Evolutionary conservation across 139 green algal genomes (phyloP), one percentile per base, ranked within the genome.

Genomic region (Haematococcus lacustris): DNA sequence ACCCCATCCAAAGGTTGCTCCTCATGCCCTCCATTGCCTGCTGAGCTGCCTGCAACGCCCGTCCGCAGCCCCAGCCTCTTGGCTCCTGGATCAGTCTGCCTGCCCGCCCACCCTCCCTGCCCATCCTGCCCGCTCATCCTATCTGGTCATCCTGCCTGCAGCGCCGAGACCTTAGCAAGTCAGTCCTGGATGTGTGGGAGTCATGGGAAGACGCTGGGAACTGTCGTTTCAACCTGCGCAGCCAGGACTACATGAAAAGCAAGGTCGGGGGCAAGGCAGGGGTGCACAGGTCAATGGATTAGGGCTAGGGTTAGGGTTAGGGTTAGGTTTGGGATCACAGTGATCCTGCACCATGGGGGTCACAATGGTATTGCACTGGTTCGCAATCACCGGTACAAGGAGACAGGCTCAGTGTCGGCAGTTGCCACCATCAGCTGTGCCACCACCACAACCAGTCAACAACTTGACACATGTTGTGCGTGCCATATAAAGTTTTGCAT

Each of bases 211-310:
- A 64, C 53, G 53, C 53, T 7, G 30, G 23, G 26, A 4, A 23
- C 53, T 35, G 53, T 30, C 13, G 4, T 21, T 64, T 64, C 53
- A 64, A 64, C 53, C 17, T 64, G 17, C 53, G 53, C 53, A 64
- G 53, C 53, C 53, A 34, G 13, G 53, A 64, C 53, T 64, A 64
- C 53, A 64, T 64, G 53, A 64, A 64, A 30, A 64, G 23, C 9
- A 64, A 64, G 53, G 53, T 64, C n/a, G n/a, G n/a, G n/a, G n/a
- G n/a, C n/a, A n/a, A n/a, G n/a, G n/a, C n/a, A n/a, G n/a, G n/a
- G n/a, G n/a, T n/a, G n/a, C n/a, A n/a, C n/a, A n/a, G n/a, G n/a
- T n/a, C n/a, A n/a, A n/a, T n/a, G n/a, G n/a, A n/a, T n/a, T n/a
- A n/a, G n/a, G n/a, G n/a, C n/a, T n/a, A n/a, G n/a, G n/a, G n/a